Base-by-base conservation (phyloP, 805 yeast species). In the Lachancea nothofagi region DNA sequence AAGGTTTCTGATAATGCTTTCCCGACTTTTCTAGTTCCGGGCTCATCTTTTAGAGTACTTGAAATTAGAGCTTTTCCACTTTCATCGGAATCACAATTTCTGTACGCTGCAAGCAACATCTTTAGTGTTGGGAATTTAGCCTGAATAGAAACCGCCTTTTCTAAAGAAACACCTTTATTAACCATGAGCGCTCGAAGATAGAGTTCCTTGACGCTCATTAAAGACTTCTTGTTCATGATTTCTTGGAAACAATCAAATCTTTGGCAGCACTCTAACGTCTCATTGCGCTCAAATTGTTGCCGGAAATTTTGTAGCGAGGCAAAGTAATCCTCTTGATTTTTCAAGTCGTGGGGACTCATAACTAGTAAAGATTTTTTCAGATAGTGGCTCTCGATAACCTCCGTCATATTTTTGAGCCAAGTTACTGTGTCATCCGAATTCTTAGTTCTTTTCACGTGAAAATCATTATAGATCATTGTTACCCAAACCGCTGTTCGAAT, bases 71-170 rank as follows among this genome's bases (percentile, higher is more conserved):
- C 26, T 22, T 53, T 52, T 2, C 59, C 62, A 25, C 55, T 62
- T 20, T 41, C 44, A 29, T 48, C 49, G 2, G 59, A 34, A 9
- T 40, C 36, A 26, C 65, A 62, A 3, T 39, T 39, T 5, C 49
- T 37, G 36, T 60, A 62, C 1, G 63, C 64, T 12, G 29, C 38
- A n/a, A 62, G 27, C 0, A 90, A 66, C 14, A 54, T 57, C 25
- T 65, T 64, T 0, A 97, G 93, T 0, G 97, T 89, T 2, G 78
- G 77, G 54, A 70, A 93, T 29, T 70, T 57, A 14, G 67, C 66
- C 60, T 89, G 97, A 7, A 93, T 78, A 6, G 77, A 76, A 7
- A 77, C 55, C 0, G 98, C 98, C 55, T 84, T 87, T 46, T 90
- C 97, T 22, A 85, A 62, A 0, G 95, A 77, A 1, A 93, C 69